phyloP scores from a whole-genome alignment of 2,329 filamentous ascomycete species.

The Neophaeococcomyces aloes region DNA sequence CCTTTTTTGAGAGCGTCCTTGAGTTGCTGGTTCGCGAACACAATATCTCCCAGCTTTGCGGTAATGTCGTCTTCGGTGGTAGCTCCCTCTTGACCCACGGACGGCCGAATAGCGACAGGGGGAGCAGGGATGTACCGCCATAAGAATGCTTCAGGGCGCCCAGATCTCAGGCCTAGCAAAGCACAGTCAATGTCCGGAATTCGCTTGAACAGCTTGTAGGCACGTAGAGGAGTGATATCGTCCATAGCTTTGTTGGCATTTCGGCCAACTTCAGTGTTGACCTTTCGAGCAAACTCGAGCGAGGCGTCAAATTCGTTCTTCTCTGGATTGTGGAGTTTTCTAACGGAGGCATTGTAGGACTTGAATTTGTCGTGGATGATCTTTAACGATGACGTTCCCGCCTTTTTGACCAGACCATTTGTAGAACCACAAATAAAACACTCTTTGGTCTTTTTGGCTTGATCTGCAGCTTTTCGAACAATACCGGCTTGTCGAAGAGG shows the following conservation, averaged over 20 bases:
- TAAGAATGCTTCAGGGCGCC: conserved; percentile 90
- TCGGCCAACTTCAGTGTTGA: conserved; percentile 75
- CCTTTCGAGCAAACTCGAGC: conserved; percentile 66
- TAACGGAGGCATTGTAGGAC: conserved; percentile 73
- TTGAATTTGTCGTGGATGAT: conserved; percentile 88
- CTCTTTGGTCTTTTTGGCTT: conserved; percentile 74
- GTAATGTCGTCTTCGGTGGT: conserved; percentile 96
- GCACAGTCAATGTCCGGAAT: conserved; percentile 81
- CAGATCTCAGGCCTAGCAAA: conserved; percentile 77
- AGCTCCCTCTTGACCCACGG: conserved; percentile 81
- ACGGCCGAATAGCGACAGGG: conserved; percentile 86
- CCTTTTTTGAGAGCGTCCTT: conserved; percentile 72
- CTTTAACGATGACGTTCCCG: conserved; percentile 71
- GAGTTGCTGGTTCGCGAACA: conserved; percentile 82
- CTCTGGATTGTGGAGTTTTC: conserved; percentile 70
- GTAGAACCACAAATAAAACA: conserved; percentile 72
- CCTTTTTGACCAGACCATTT: conserved; percentile 87
- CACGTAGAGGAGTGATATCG: conserved; percentile 79
- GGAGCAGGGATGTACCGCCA: conserved; percentile 95
- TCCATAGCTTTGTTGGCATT: conserved; percentile 87
- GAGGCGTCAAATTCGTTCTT: conserved; percentile 80
- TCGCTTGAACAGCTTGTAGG: conserved; percentile 82
- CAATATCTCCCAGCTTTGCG: conserved; percentile 91
- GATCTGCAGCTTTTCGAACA: conserved; percentile 76
- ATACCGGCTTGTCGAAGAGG: conserved; percentile 75